phyloP scores from a whole-genome alignment of 2,329 filamentous ascomycete species.

The Colletotrichum sp. region DNA sequence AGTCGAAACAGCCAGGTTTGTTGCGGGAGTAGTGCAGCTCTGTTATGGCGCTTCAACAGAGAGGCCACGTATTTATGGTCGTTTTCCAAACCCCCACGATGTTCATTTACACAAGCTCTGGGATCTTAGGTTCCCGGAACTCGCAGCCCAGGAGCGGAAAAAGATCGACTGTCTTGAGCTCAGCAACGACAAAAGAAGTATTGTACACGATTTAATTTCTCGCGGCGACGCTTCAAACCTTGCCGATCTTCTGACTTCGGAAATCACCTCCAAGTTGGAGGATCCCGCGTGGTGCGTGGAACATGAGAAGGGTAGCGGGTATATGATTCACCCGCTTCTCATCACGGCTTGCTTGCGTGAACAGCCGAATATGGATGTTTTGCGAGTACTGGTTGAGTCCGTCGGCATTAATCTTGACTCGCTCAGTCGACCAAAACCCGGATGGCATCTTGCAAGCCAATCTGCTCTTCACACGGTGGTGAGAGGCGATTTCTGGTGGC shows the following conservation, averaged over 20 bases:
- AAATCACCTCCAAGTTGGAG: not conserved
- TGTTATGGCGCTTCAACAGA: not conserved
- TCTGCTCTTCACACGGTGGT: not conserved
- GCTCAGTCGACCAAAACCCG: not conserved
- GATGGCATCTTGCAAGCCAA: not conserved
- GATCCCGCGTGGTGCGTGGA: not conserved
- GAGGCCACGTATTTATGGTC: not conserved
- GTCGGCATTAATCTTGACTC: constrained; percentile 34
- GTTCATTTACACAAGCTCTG: not conserved
- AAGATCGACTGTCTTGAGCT: not conserved
- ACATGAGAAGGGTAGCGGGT: not conserved
- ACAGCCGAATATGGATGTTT: constrained; percentile 38
- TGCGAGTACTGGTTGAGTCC: constrained; percentile 38
- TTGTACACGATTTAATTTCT: not conserved
- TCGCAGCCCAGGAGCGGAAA: not conserved
- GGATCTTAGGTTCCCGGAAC: not conserved
- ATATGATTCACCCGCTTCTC: constrained; percentile 25
- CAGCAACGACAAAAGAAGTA: not conserved
- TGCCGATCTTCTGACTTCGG: not conserved
- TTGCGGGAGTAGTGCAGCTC: not conserved
- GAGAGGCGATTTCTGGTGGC: not conserved
- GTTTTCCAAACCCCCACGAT: not conserved
- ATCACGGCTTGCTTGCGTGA: constrained; percentile 30
- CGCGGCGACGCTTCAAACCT: not conserved
- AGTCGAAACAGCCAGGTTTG: not conserved